Evolutionary conservation across 306 rosid species (phyloP).

Genomic region (Dryas alaskensis): DNA sequence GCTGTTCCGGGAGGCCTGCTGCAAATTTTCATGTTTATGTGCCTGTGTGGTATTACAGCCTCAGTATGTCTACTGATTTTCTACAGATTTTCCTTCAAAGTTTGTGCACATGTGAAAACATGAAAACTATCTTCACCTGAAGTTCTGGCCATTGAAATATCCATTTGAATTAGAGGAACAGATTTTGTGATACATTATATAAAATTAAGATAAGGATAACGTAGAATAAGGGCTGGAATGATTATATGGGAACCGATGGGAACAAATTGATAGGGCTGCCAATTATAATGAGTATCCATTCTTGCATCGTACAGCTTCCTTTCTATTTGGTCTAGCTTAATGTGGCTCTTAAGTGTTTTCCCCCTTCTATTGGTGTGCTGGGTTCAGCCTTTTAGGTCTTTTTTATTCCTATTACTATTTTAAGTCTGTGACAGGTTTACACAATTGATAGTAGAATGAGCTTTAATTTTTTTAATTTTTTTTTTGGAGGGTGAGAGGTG

Average conservation of each 20-base stretch:
- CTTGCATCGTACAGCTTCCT: not conserved
- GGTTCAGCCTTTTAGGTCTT: not conserved
- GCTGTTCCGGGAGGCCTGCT: conserved; percentile 97
- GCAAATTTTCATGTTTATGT: conserved; percentile 89
- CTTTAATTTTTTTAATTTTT: not conserved
- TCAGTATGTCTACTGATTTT: conserved; percentile 52
- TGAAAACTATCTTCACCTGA: not conserved
- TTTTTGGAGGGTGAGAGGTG: not conserved
- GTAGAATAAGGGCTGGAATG: not conserved
- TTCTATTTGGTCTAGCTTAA: not conserved
- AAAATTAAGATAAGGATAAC: not conserved
- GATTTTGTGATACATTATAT: not conserved
- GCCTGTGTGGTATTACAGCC: conserved; percentile 90
- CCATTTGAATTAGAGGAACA: not conserved
- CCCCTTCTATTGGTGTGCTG: not conserved
- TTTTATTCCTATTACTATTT: not conserved
- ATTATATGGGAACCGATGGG: not conserved
- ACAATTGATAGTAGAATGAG: too few species aligned
- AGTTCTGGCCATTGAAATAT: not conserved
- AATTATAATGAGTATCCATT: not conserved
- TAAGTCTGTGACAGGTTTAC: not conserved
- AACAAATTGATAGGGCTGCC: not conserved
- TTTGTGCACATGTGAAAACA: not conserved
- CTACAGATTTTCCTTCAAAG: not conserved
- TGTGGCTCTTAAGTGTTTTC: not conserved